Conservation (phyloP, 2,329 filamentous ascomycete genomes). For the Trichoderma citrinoviride region DNA sequence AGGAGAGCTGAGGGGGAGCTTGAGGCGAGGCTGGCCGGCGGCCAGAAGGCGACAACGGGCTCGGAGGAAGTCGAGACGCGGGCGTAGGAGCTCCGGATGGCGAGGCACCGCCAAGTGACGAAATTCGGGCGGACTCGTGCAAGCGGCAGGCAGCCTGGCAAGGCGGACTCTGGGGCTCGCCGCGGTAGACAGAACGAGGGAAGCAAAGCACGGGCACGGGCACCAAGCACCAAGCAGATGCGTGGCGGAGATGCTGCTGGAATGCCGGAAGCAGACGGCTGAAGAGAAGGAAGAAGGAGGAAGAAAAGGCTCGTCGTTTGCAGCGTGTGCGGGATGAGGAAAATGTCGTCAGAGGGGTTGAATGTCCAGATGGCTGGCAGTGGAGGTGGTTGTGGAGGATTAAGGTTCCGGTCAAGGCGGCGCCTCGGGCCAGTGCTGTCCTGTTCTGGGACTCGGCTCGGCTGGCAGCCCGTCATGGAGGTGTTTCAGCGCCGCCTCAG, state of each 20-base stretch:
- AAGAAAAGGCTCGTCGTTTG: neutral
- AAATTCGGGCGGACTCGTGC: neutral
- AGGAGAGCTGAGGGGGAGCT: constrained; percentile 5
- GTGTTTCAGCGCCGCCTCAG: neutral
- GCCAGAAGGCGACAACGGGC: constrained; percentile 25
- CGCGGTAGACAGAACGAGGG: neutral
- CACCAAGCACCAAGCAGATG: neutral
- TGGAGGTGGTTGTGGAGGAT: neutral
- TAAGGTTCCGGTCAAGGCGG: constrained; percentile 16
- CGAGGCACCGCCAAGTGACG: constrained; percentile 9
- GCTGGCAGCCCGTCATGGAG: no score
- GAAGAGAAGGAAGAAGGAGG: neutral
- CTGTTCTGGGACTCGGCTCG: constrained; percentile 1
- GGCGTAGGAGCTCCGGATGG: constrained; percentile 7
- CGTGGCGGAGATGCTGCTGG: constrained; percentile 17
- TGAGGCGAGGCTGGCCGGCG: constrained; percentile 28
- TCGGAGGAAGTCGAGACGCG: constrained; percentile 20
- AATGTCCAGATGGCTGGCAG: neutral
- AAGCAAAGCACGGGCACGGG: no score
- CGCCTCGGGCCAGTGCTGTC: neutral
- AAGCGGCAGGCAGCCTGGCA: neutral
- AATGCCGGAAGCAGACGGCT: neutral
- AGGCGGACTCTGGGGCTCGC: constrained; percentile 12
- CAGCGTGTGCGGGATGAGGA: constrained; percentile 1
- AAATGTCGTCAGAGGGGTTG: constrained; percentile 22